Percentiles rank a stretch among this genome's conserved stretches.
phyloP scores from a whole-genome alignment of 169 alveolate species.

The Blepharisma undulans region DNA sequence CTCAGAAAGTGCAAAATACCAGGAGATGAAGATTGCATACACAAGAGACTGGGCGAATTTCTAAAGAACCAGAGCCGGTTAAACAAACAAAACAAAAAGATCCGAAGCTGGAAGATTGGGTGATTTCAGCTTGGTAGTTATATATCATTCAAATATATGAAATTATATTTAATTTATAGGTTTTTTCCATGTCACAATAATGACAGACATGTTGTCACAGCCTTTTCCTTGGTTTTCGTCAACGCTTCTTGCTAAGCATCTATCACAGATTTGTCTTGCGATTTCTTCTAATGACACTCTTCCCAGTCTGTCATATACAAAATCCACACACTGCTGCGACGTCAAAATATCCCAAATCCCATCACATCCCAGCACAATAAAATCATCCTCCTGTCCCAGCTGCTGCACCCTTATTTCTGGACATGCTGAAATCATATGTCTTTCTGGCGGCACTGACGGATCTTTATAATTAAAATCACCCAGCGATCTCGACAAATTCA shows the following conservation, averaged over 20 bases:
- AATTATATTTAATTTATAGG: not conserved
- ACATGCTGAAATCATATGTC: constrained; percentile 67
- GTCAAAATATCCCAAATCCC: constrained; percentile 85
- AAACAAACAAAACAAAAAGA: not conserved
- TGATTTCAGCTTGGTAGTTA: not conserved
- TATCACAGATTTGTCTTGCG: constrained; percentile 52
- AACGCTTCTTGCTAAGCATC: constrained; percentile 53
- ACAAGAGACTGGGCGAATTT: not conserved
- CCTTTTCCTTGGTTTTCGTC: constrained; percentile 55
- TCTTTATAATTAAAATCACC: constrained; percentile 80
- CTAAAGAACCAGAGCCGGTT: not conserved
- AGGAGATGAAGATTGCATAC: not conserved
- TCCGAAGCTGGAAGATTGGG: not conserved
- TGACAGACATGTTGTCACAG: constrained; percentile 69
- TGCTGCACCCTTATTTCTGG: constrained; percentile 71
- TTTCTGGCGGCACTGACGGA: constrained; percentile 50
- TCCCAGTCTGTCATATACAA: constrained; percentile 32
- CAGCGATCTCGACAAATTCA: constrained; percentile 68
- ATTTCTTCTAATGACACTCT: constrained; percentile 1
- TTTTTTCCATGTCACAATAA: not conserved
- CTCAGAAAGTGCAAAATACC: not conserved
- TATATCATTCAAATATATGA: no score
- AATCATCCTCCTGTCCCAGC: constrained; percentile 53
- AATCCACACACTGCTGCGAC: constrained; percentile 67
- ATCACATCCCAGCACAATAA: constrained; percentile 82